Evolutionary conservation across 2,329 filamentous ascomycete species (phyloP).

Genomic region (Fusarium camptoceras): DNA sequence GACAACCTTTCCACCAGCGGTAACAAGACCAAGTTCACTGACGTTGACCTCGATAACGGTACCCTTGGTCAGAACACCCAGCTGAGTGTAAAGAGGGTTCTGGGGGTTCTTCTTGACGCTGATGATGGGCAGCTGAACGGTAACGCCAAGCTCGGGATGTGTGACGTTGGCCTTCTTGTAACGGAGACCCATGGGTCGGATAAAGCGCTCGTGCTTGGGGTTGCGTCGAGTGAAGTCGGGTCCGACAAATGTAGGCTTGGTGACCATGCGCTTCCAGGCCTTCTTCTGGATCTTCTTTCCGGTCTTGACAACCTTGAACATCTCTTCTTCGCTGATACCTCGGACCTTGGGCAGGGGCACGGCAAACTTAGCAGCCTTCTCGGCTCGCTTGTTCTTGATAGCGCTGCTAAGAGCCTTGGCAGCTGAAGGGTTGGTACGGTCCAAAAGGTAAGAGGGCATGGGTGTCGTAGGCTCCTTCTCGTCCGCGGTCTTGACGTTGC

Average conservation of each 20-base stretch:
- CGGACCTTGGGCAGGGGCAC: constrained; percentile 95
- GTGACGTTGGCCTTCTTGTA: constrained; percentile 68
- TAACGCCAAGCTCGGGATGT: constrained; percentile 85
- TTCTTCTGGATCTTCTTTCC: constrained; percentile 95
- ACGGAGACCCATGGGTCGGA: constrained; percentile 62
- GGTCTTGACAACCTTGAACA: constrained; percentile 97
- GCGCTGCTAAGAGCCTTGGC: constrained; percentile 81
- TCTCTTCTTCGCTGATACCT: constrained; percentile 92
- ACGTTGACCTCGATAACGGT: constrained; percentile 90
- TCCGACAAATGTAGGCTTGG: constrained; percentile 79
- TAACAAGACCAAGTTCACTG: constrained; percentile 89
- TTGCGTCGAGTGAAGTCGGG: constrained; percentile 89
- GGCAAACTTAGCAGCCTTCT: constrained; percentile 93
- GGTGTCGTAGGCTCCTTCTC: constrained; percentile 84
- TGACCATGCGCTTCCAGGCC: constrained; percentile 77
- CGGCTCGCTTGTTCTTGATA: constrained; percentile 94
- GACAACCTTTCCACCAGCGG: constrained; percentile 90
- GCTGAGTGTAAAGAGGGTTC: constrained; percentile 90
- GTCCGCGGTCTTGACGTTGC: constrained; percentile 90
- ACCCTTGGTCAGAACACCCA: constrained; percentile 89
- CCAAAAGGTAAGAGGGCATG: constrained; percentile 91
- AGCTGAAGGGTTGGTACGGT: constrained; percentile 72
- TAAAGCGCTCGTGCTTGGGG: constrained; percentile 77
- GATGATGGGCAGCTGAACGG: constrained; percentile 86
- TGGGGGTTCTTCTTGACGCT: constrained; percentile 77